These are phyloP conservation scores for Plasmodium coatneyi DNA, from an alignment of 169 alveolate genomes.

Conservation along the genomic window DNA sequence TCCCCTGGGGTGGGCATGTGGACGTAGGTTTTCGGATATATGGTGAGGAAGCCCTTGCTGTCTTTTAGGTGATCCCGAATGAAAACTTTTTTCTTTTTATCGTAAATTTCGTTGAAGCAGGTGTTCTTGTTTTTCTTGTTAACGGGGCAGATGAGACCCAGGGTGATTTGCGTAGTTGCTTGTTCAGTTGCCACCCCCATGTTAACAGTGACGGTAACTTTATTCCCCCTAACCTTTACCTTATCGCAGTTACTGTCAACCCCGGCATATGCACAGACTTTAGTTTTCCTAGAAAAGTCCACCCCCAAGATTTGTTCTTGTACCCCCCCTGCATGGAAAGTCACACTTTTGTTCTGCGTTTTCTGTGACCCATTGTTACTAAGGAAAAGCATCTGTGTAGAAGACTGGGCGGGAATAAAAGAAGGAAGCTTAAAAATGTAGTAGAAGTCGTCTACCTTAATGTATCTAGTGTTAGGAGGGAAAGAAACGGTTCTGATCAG, in stretches of 20 bases:
- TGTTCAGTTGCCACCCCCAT: not conserved
- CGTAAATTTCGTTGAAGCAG: constrained; percentile 42
- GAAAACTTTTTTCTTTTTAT: constrained; percentile 22
- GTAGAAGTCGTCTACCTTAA: not conserved
- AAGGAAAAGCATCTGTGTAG: not conserved
- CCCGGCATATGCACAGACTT: constrained; percentile 1
- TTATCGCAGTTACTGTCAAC: constrained; percentile 1
- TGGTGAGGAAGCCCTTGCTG: constrained; percentile 24
- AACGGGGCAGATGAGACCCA: constrained; percentile 46
- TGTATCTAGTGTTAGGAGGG: constrained; percentile 27
- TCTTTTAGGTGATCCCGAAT: constrained; percentile 46
- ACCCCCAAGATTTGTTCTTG: not conserved
- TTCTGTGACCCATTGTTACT: not conserved
- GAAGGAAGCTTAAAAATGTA: constrained; percentile 31
- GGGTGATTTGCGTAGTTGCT: not conserved
- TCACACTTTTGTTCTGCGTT: not conserved
- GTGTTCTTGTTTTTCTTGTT: constrained; percentile 24
- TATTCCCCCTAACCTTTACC: not conserved
- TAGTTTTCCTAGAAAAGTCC: constrained; percentile 3
- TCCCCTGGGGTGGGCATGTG: not conserved
- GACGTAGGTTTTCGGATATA: constrained; percentile 32
- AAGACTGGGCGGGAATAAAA: not conserved
- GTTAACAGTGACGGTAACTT: constrained; percentile 18
- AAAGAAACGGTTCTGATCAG: not conserved
- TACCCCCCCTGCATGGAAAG: constrained; percentile 6